Conservation (phyloP, 2,329 filamentous ascomycete genomes). For the Hymenoscyphus fructigenus region DNA sequence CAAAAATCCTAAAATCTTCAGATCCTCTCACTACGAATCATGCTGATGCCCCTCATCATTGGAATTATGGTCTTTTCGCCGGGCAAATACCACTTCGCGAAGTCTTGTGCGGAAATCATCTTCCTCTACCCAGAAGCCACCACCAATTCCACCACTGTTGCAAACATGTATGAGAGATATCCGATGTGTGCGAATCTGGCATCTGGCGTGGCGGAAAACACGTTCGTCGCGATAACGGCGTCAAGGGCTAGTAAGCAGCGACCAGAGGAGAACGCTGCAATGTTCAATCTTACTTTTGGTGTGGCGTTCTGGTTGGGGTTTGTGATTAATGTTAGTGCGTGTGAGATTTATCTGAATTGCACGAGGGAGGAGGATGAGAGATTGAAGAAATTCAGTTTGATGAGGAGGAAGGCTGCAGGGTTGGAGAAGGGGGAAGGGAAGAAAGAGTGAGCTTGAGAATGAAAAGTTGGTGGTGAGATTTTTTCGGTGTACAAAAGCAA, state of each 20-base stretch:
- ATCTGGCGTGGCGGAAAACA: background rate
- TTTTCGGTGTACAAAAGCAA: background rate
- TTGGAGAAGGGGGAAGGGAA: constrained; percentile 4
- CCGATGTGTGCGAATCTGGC: constrained; percentile 10
- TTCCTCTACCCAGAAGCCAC: constrained; percentile 4
- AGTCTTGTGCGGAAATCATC: constrained; percentile 13
- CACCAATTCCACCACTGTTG: background rate
- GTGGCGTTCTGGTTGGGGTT: constrained; percentile 8
- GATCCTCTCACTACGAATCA: constrained; percentile 17
- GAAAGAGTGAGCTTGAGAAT: background rate
- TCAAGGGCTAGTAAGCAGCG: background rate
- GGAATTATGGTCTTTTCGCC: background rate
- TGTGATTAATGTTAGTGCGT: constrained; percentile 3
- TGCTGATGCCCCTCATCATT: constrained; percentile 6
- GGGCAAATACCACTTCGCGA: constrained; percentile 5
- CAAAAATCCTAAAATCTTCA: constrained; percentile 1
- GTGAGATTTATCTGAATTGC: constrained; percentile 13
- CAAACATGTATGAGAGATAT: constrained; percentile 3
- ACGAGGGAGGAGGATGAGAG: constrained; percentile 16
- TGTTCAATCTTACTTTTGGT: constrained; percentile 16
- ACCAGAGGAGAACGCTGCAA: constrained; percentile 9
- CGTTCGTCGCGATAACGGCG: constrained; percentile 13
- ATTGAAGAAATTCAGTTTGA: constrained; percentile 12
- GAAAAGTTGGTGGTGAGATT: background rate
- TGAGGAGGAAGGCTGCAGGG: constrained; percentile 13